Evolutionary conservation across 345 rosid genomes (phyloP).

Genomic region (Melaleuca alternifolia): DNA sequence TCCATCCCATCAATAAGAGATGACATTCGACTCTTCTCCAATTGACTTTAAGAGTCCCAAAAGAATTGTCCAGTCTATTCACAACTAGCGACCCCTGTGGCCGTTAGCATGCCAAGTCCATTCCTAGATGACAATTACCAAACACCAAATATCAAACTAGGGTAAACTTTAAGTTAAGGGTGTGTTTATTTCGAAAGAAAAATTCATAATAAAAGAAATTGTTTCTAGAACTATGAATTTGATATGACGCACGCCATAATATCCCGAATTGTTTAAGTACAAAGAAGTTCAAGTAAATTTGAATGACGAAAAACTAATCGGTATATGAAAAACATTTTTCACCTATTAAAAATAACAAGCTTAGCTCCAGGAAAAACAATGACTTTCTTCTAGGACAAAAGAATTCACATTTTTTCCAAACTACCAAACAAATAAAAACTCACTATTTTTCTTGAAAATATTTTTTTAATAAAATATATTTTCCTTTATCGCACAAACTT

Average conservation of each 20-base stretch:
- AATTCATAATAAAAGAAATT: too few relatives aligned
- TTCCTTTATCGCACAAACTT: not conserved
- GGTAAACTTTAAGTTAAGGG: not conserved
- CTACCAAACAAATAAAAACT: not conserved
- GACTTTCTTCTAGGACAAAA: accelerated
- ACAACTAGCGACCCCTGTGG: not conserved
- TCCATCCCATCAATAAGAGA: not conserved
- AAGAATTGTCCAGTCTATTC: not conserved
- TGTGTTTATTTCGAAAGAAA: too few relatives aligned
- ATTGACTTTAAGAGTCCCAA: not conserved
- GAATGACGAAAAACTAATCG: not conserved
- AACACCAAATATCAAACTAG: too few relatives aligned
- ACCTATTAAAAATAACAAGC: too few relatives aligned
- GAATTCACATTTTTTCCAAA: not conserved
- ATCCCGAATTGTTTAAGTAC: too few relatives aligned
- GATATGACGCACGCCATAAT: too few relatives aligned
- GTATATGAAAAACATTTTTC: too few relatives aligned
- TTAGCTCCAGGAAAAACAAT: too few relatives aligned
- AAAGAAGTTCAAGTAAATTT: too few relatives aligned
- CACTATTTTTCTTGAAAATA: too few relatives aligned
- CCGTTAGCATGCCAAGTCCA: not conserved
- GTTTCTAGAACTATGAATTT: too few relatives aligned
- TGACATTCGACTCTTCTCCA: not conserved
- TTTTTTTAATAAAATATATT: too few relatives aligned
- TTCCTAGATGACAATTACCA: not conserved